These are phyloP conservation scores for Prunus fruticosa DNA, from an alignment of 306 rosid genomes.

Conservation along the genomic window DNA sequence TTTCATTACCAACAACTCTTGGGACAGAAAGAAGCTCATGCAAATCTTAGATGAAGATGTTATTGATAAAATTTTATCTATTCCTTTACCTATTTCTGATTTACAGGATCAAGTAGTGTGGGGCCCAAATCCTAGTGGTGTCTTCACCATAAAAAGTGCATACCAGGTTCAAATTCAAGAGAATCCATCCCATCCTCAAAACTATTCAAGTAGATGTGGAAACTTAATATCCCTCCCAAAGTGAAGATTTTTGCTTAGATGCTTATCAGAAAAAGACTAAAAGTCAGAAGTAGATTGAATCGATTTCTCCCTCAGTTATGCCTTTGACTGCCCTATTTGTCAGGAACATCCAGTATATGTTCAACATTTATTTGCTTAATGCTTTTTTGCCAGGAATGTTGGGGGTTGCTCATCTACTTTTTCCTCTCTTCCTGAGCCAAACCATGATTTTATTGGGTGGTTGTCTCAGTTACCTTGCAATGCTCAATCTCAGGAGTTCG, in stretches of 20 bases:
- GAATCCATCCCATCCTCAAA: neutral
- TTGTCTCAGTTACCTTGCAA: no score
- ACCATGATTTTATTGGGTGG: no score
- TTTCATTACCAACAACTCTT: no score
- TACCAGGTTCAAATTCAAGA: neutral
- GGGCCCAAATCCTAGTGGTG: neutral
- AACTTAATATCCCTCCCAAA: neutral
- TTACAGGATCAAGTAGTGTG: neutral
- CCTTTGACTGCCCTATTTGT: neutral
- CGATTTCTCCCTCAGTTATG: neutral
- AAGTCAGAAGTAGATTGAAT: neutral
- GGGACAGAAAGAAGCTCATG: no score
- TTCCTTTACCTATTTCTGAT: rapidly evolving
- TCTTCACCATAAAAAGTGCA: neutral
- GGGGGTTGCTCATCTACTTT: no score
- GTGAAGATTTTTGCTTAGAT: neutral
- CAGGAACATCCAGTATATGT: neutral
- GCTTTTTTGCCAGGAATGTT: no score
- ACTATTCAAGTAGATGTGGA: neutral
- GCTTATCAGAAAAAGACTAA: neutral
- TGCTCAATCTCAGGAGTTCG: no score
- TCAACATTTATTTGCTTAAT: no score
- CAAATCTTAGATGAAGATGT: neutral
- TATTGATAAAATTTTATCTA: neutral
- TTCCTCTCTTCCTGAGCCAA: no score